Base-by-base conservation (phyloP, 805 yeast genomes). In the Candida corydali region DNA sequence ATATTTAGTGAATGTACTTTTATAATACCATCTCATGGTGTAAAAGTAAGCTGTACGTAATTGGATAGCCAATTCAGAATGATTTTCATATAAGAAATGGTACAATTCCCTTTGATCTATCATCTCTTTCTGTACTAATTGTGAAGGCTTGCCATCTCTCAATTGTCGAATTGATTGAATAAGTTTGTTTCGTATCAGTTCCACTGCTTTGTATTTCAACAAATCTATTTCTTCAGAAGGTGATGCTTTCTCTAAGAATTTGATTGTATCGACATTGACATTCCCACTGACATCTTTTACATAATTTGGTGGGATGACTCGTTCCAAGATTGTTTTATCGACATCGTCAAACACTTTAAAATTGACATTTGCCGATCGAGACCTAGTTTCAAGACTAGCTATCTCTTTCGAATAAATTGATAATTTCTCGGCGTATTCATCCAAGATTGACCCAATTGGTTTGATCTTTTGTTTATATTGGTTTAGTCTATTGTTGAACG, bases 11-110 rank as follows among this genome's bases (percentile, higher is more conserved):
- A 89, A 91, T 47, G 84, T 76, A 39, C 82, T 74, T 40, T 73
- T 69, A 56, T 93, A 93, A 62, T 91, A 93, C 98, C 98, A 93
- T 50, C 76, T 69, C 86, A 93, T 89, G 2, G 98, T 91, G 50
- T 79, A 80, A 14, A 80, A 63, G 55, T 93, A 93, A 0, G 97
- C 98, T 49, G 75, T 74, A 37, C 79, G 72, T 26, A 93, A 69
- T 51, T 86, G 93, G 11, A 63, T 54, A 0, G 95, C 91, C 37
- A 93, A 61, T 5, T 77, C 69, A 7, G 73, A 69, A 39, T 83
- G 75, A 34, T 77, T 74, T 4, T 59, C 50, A 3, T 65, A 55
- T 26, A 91, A 55, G 41, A 85, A 87, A 3, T 61, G 61, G 46
- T 63, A 84, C 1, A 78, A 68, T 34, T 81, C 86, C 42, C 73